These are phyloP conservation scores for Podila verticillata DNA, from an alignment of 192 early-diverging fungal genomes.

Conservation along the genomic window DNA sequence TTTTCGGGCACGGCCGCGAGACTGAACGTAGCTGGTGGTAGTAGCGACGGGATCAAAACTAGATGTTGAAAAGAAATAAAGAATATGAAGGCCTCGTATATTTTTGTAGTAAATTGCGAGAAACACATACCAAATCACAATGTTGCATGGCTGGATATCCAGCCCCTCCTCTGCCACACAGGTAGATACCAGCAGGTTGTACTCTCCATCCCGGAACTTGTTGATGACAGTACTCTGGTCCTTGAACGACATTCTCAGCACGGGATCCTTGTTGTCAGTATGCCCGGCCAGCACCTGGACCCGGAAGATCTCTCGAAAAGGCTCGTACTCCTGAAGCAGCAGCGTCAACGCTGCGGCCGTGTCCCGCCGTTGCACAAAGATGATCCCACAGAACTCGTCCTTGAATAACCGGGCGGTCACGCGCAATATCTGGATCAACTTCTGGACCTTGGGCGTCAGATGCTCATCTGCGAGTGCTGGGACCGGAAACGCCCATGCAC, in stretches of 20 bases:
- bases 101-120: not conserved
- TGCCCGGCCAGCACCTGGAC: slow-evolving; percentile 71
- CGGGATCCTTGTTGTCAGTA: slow-evolving; percentile 41
- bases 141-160: slow-evolving; percentile 92
- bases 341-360: slow-evolving; percentile 69
- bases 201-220: slow-evolving; percentile 69
- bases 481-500: not conserved
- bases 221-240: slow-evolving; percentile 70
- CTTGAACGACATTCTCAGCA: slow-evolving; percentile 56
- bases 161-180: slow-evolving; percentile 96
- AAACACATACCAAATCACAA: slow-evolving; percentile 74
- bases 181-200: slow-evolving; percentile 90
- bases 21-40: slow-evolving; percentile 85
- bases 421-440: slow-evolving; percentile 70
- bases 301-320: slow-evolving; percentile 56
- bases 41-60: slow-evolving; percentile 83
- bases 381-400: slow-evolving; percentile 83
- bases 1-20: slow-evolving; percentile 85
- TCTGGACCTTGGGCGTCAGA: slow-evolving; percentile 77
- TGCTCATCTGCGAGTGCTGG: not conserved
- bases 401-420: slow-evolving; percentile 6
- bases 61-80: slow-evolving; percentile 10
- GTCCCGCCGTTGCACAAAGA: slow-evolving; percentile 82
- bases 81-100: not conserved
- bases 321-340: slow-evolving; percentile 65